Percentiles rank a stretch among this genome's conserved stretches.
Evolutionary conservation across 2,329 filamentous ascomycete genomes (phyloP).

Genomic region (Nannizzia gypsea): DNA sequence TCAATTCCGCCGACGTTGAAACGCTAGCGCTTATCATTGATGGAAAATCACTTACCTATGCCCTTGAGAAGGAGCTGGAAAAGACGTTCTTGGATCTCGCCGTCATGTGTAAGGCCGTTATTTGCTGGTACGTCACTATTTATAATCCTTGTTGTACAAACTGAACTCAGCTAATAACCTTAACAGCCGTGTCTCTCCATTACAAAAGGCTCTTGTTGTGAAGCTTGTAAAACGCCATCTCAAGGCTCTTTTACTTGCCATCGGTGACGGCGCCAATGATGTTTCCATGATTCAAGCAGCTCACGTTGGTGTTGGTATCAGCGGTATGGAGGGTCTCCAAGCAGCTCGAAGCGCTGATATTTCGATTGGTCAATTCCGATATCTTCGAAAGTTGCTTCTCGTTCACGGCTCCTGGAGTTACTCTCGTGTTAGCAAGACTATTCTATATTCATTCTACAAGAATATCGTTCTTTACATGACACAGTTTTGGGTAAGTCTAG

Average conservation of each 20-base stretch:
- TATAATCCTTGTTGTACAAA: background rate
- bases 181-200: slow-evolving; percentile 74
- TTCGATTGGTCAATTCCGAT: slow-evolving; percentile 90
- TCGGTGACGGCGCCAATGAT: slow-evolving; percentile 95
- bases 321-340: slow-evolving; percentile 90
- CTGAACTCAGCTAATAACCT: slow-evolving; percentile 11
- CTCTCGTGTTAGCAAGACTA: slow-evolving; percentile 90
- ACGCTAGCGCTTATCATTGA: slow-evolving; percentile 87
- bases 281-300: slow-evolving; percentile 99
- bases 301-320: slow-evolving; percentile 95
- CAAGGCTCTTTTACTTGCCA: slow-evolving; percentile 82
- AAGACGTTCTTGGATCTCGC: slow-evolving; percentile 88
- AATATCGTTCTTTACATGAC: slow-evolving; percentile 98
- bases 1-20: slow-evolving; percentile 52
- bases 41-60: slow-evolving; percentile 86
- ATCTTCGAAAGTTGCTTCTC: slow-evolving; percentile 79
- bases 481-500: slow-evolving; percentile 84
- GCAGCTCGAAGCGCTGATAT: slow-evolving; percentile 93
- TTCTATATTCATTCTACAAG: slow-evolving; percentile 98
- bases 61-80: slow-evolving; percentile 85
- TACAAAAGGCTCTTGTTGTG: slow-evolving; percentile 94
- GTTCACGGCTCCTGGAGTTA: slow-evolving; percentile 98
- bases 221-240: slow-evolving; percentile 95
- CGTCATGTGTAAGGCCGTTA: slow-evolving; percentile 94
- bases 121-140: slow-evolving; percentile 53